Conservation (phyloP, 768 basidiomycete species). For the Leccinum aurantiacum region DNA sequence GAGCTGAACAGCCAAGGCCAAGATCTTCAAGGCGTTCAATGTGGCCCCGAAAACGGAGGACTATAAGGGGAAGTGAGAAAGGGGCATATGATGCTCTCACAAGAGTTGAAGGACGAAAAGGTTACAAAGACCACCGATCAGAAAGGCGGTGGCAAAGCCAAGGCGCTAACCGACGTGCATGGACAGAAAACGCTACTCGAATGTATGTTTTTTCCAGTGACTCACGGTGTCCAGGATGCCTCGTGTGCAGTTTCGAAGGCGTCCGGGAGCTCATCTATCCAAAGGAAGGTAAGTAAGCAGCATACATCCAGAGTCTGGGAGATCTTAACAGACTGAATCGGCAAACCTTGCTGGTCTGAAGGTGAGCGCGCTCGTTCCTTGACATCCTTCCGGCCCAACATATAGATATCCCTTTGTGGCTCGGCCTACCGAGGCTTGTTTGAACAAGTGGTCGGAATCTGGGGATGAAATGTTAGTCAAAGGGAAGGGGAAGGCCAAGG, state of each 20-base stretch:
- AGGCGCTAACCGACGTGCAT: too few relatives aligned
- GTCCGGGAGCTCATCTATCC: too few relatives aligned
- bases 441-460: background rate
- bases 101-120: background rate
- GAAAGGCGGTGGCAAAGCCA: too few relatives aligned
- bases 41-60: background rate
- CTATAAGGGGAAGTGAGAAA: background rate
- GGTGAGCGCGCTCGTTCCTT: background rate
- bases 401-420: background rate
- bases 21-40: background rate
- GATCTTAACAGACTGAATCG: too few relatives aligned
- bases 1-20: background rate
- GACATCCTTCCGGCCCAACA: background rate
- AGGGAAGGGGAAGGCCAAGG: background rate
- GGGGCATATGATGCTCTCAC: background rate
- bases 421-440: background rate
- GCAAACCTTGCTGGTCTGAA: background rate
- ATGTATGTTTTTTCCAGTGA: too few relatives aligned
- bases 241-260: too few relatives aligned
- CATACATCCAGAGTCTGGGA: too few relatives aligned
- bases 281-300: too few relatives aligned
- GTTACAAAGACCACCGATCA: background rate
- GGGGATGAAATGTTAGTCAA: background rate
- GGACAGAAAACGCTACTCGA: too few relatives aligned
- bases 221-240: too few relatives aligned